Conservation (phyloP, 805 yeast genomes). For the Metschnikowia henanensis region DNA sequence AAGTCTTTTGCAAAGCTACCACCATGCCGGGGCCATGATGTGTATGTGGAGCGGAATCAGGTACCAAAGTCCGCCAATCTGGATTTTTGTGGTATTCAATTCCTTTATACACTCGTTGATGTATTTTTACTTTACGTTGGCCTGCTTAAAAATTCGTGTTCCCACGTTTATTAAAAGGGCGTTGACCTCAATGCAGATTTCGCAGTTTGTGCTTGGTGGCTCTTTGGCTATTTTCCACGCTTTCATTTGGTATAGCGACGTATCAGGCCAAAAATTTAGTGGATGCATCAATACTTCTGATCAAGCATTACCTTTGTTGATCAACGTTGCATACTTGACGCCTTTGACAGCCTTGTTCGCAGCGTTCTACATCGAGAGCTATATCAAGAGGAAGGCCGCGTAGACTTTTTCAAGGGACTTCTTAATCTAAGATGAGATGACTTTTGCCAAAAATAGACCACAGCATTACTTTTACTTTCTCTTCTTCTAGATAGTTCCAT, state of each 20-base stretch:
- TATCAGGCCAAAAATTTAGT: slow-evolving; percentile 32
- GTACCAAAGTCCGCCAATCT: slow-evolving; percentile 70
- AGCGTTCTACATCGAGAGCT: slow-evolving; percentile 63
- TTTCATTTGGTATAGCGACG: slow-evolving; percentile 59
- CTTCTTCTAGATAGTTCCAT: too few relatives aligned
- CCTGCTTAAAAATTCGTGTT: slow-evolving; percentile 57
- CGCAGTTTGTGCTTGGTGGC: slow-evolving; percentile 70
- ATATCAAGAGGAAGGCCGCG: slow-evolving; percentile 31
- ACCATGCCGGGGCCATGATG: slow-evolving; percentile 78
- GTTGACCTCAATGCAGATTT: slow-evolving; percentile 66
- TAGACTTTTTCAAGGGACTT: neutral
- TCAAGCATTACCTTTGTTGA: slow-evolving; percentile 59
- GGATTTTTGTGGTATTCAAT: slow-evolving; percentile 79
- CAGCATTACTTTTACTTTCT: too few relatives aligned
- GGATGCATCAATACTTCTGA: slow-evolving; percentile 58
- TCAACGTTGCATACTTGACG: slow-evolving; percentile 63
- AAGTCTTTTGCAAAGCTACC: slow-evolving; percentile 68
- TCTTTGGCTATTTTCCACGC: slow-evolving; percentile 63
- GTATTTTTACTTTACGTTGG: slow-evolving; percentile 67
- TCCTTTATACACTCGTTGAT: slow-evolving; percentile 75
- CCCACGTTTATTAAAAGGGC: slow-evolving; percentile 57
- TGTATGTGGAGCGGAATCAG: slow-evolving; percentile 82
- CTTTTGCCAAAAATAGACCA: neutral
- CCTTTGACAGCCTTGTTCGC: slow-evolving; percentile 68
- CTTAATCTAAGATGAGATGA: neutral